A percentile compares a stretch with the other conserved stretches of the same genome.
Evolutionary conservation across 352 stramenopile species (phyloP).

Genomic region (Globisporangium megalacanthum): DNA sequence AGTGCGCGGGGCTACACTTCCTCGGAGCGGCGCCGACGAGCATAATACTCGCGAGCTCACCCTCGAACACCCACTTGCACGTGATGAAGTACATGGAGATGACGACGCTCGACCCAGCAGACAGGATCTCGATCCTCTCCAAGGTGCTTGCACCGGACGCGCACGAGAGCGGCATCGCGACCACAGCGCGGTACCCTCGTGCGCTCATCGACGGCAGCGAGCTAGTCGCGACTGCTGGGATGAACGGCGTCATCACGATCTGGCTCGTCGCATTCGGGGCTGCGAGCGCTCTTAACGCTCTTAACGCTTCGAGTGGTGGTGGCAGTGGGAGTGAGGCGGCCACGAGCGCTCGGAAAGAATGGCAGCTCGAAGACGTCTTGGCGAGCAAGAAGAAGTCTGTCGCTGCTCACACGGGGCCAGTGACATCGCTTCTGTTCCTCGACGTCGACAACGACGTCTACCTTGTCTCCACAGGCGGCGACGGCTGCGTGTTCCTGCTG

Average conservation of each 20-base stretch:
- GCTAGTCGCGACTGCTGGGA: constrained; percentile 54
- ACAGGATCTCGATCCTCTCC: constrained; percentile 37
- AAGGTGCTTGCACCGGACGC: constrained; percentile 50
- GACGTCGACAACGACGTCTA: constrained; percentile 27
- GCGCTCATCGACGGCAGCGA: constrained; percentile 42
- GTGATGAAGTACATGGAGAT: constrained; percentile 54
- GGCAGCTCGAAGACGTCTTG: constrained; percentile 57
- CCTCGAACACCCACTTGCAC: constrained; percentile 30
- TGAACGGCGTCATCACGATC: constrained; percentile 59
- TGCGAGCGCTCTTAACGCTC: constrained; percentile 6
- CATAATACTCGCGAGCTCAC: constrained; percentile 43
- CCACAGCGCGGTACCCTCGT: constrained; percentile 37
- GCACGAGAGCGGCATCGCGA: constrained; percentile 49
- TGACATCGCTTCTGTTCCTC: constrained; percentile 59
- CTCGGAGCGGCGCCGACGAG: constrained; percentile 36
- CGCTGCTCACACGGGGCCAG: constrained; percentile 38
- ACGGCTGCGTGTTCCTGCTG: constrained; percentile 62
- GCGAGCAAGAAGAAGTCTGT: constrained; percentile 67
- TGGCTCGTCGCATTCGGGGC: constrained; percentile 50
- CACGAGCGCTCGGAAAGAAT: constrained; percentile 7
- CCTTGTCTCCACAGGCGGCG: constrained; percentile 52
- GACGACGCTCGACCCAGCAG: constrained; percentile 32
- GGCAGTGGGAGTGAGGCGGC: no score
- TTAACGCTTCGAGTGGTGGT: neutral
- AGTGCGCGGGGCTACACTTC: constrained; percentile 37